Evolutionary conservation across 2,329 filamentous ascomycete genomes (phyloP), one percentile per base, ranked within the genome.

Genomic region (Calonectria multiphialidica): DNA sequence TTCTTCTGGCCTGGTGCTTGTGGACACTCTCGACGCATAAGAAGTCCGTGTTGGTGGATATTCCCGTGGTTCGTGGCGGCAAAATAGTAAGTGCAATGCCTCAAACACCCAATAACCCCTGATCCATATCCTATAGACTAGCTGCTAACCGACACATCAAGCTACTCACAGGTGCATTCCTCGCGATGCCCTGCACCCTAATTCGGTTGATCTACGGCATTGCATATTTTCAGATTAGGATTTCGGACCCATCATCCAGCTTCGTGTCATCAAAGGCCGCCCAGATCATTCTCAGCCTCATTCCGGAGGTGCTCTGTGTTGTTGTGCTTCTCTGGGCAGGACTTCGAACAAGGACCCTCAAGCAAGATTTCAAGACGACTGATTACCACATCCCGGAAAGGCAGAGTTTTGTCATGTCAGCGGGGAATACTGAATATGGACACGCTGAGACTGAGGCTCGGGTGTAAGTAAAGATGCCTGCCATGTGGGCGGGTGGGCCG

Each of bases 171-270:
- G 68, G 57, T 5, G 44, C 63, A 4, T 65, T 68, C 23, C 15
- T 57, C 9, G 47, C 57, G 2, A 53, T 71, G 25, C 55, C 59
- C 1, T 37, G 71, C 13, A 53, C 42, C 0, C 57, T 37, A 1
- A 15, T 73, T 16, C 71, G 71, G 10, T 64, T 73, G 4, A 53
- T 33, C 13, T 71, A 73, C 10, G 71, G 68, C 2, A 59, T 73
- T 30, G 37, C 57, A 0, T 71, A 45, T 8, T 64, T 73, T 6
- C 71, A 73, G 35, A 59, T 73, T 18, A 21, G 44, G 18, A 68
- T 73, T 13, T 53, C 57, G 15, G 33, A 73, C 49, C 57, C 71
- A 35, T 21, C 40, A 3, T 73, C 71, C 1, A 21, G 40, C n/a
- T 71, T 73, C 40, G 12, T 73, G 0, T 61, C 63, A 10, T 71